A percentile compares a stretch with the other conserved stretches of the same genome.
Conservation (phyloP, 2,329 filamentous ascomycete genomes). For the Fonsecaea erecta region DNA sequence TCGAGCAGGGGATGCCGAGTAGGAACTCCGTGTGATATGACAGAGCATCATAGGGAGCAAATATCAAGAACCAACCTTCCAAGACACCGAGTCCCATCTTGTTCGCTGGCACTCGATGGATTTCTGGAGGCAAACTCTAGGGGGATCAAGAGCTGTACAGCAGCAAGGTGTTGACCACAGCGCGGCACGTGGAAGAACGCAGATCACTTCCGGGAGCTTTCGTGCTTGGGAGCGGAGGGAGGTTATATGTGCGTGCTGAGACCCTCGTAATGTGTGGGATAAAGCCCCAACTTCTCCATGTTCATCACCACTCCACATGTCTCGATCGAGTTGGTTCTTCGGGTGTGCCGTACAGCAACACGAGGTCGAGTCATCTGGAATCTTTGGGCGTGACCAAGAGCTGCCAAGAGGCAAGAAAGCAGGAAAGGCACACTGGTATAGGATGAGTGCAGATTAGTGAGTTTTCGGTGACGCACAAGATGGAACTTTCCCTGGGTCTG, state of each 20-base stretch:
- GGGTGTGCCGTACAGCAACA: constrained; percentile 8
- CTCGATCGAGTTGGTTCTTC: constrained; percentile 8
- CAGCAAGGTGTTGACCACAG: background rate
- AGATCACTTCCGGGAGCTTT: background rate
- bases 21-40: background rate
- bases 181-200: background rate
- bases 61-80: constrained; percentile 3
- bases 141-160: background rate
- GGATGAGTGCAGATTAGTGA: constrained; percentile 2
- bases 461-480: background rate
- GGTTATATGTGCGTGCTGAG: constrained; percentile 2
- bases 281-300: constrained; percentile 10
- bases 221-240: background rate
- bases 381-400: constrained; percentile 1
- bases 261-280: background rate
- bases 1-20: background rate
- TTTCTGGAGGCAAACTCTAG: background rate
- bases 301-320: constrained; percentile 11
- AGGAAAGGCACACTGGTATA: constrained; percentile 2
- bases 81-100: constrained; percentile 18
- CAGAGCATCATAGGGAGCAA: background rate
- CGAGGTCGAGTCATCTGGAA: constrained; percentile 5
- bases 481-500: background rate
- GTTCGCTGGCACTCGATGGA: background rate
- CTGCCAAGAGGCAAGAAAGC: constrained; percentile 6